Conservation (phyloP, 1,139 yeast genomes). For the Pichia sp. region DNA sequence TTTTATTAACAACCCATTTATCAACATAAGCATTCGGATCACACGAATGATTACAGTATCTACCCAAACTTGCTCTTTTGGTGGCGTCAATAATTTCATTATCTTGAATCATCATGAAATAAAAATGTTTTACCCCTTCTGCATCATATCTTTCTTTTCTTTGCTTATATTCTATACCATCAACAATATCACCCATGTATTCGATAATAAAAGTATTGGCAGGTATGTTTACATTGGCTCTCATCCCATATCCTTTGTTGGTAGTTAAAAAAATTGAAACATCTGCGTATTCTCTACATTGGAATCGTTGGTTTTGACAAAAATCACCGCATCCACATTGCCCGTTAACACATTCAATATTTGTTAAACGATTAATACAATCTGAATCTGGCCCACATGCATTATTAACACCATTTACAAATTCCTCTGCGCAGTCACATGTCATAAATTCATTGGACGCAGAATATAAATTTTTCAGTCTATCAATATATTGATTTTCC, state of each 20-base stretch:
- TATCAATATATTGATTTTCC: constrained; percentile 51
- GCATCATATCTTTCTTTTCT: constrained; percentile 72
- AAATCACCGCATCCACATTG: constrained; percentile 66
- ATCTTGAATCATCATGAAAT: constrained; percentile 94
- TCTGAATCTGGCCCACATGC: constrained; percentile 87
- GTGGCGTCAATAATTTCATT: constrained; percentile 96
- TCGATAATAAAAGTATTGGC: constrained; percentile 75
- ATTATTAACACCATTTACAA: constrained; percentile 38
- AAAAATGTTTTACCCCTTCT: constrained; percentile 75
- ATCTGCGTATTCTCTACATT: constrained; percentile 60
- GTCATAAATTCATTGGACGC: constrained; percentile 52
- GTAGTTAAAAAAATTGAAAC: constrained; percentile 78
- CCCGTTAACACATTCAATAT: constrained; percentile 84
- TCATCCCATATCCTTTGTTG: constrained; percentile 81
- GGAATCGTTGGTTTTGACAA: constrained; percentile 88
- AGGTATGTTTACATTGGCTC: constrained; percentile 57
- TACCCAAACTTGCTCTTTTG: constrained; percentile 73
- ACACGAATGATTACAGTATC: constrained; percentile 94
- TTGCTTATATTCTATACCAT: constrained; percentile 61
- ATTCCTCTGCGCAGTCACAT: constrained; percentile 70
- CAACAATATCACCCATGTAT: constrained; percentile 90
- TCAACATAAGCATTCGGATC: constrained; percentile 91
- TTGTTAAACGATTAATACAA: constrained; percentile 87
- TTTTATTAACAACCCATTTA: constrained; percentile 94
- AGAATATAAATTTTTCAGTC: constrained; percentile 24